Conservation (phyloP, 225 moss, liverwort and hornwort species). For the Pseudisothecium myosuroides region DNA sequence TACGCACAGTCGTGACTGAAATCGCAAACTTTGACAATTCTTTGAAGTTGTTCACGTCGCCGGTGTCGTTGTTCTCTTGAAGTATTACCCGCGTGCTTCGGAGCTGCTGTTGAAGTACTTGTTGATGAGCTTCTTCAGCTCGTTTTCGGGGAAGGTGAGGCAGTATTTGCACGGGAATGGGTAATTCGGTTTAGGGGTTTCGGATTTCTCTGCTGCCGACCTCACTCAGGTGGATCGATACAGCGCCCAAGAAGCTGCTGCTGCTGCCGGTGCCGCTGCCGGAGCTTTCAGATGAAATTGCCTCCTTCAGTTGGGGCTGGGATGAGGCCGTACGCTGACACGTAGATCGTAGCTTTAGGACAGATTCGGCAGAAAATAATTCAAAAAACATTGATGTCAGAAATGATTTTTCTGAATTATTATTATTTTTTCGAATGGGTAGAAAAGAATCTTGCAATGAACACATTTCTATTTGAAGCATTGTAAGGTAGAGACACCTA, state of each 20-base stretch:
- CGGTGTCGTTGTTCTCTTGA: neutral
- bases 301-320: neutral
- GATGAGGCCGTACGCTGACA: neutral
- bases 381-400: neutral
- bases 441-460: neutral
- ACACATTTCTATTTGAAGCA: neutral
- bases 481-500: neutral
- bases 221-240: too few relatives aligned
- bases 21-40: neutral
- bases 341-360: too few relatives aligned
- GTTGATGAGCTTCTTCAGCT: neutral
- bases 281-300: neutral
- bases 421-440: neutral
- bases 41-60: neutral
- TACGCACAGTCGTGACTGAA: neutral
- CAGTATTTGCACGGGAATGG: conserved; percentile 3
- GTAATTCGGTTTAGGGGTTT: neutral
- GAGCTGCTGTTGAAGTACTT: neutral
- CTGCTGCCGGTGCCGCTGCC: neutral
- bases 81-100: neutral
- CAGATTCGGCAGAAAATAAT: neutral
- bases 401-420: too few relatives aligned
- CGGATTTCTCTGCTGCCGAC: neutral
- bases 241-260: neutral
- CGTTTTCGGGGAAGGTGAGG: conserved; percentile 6